phyloP scores from a whole-genome alignment of 176 grass and related monocot species.

The Hordeum marinum region DNA sequence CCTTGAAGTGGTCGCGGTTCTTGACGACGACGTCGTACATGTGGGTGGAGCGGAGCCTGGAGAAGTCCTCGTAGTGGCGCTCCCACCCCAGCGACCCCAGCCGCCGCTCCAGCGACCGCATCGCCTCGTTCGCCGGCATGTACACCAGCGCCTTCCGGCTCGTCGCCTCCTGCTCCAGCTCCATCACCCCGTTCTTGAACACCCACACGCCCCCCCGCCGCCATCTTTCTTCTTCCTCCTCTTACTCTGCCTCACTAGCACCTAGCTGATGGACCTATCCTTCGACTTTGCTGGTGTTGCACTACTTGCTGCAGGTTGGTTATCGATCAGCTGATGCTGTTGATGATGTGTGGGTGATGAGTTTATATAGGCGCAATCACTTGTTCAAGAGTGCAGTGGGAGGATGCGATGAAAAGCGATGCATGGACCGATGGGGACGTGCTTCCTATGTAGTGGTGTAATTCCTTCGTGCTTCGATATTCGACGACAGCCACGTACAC shows the following conservation, averaged over 20 bases:
- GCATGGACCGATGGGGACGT: too few species aligned
- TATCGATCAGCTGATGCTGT: too few species aligned
- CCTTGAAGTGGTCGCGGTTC: conserved; percentile 81
- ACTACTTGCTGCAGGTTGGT: too few species aligned
- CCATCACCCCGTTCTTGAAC: conserved; percentile 70
- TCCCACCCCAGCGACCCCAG: conserved; percentile 69
- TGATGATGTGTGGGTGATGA: too few species aligned
- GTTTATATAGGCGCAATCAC: too few species aligned
- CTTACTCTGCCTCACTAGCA: background rate
- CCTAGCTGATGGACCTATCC: background rate
- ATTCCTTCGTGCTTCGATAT: too few species aligned
- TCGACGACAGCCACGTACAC: too few species aligned
- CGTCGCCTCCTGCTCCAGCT: conserved; percentile 35
- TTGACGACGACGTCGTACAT: conserved; percentile 93
- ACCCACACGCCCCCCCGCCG: conserved; percentile 73
- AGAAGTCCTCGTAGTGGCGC: conserved; percentile 83
- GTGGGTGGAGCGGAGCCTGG: conserved; percentile 73
- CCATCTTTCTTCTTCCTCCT: conserved; percentile 5
- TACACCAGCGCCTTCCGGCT: conserved; percentile 53
- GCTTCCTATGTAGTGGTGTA: too few species aligned
- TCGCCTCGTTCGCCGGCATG: conserved; percentile 60
- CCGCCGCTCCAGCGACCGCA: conserved; percentile 57
- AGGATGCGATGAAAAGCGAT: too few species aligned
- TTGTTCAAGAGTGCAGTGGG: too few species aligned
- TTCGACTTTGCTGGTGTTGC: background rate